A percentile compares a stretch with the other conserved stretches of the same genome.
phyloP scores from a whole-genome alignment of 2,329 filamentous ascomycete species.

The Fusarium verrucosum region DNA sequence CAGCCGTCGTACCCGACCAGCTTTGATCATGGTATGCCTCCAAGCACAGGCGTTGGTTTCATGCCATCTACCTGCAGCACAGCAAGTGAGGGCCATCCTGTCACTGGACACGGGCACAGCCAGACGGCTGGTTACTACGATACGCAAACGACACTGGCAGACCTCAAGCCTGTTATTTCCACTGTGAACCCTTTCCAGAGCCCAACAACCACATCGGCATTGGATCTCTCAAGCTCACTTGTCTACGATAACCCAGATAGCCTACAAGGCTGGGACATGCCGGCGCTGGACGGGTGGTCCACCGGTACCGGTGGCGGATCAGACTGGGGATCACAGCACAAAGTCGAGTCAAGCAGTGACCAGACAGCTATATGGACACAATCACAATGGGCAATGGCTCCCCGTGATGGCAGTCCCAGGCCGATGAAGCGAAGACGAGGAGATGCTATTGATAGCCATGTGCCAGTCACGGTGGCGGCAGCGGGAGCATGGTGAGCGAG shows the following conservation, averaged over 20 bases:
- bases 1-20: conserved; percentile 57
- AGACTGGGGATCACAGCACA: conserved; percentile 49
- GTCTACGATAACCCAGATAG: conserved; percentile 49
- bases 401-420: conserved; percentile 50
- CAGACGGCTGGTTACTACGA: conserved; percentile 47
- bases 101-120: conserved; percentile 39
- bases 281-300: conserved; percentile 50
- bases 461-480: conserved; percentile 46
- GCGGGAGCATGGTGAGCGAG: conserved; percentile 45
- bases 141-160: conserved; percentile 45
- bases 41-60: conserved; percentile 46
- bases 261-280: conserved; percentile 53
- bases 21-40: conserved; percentile 54
- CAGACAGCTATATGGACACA: conserved; percentile 50
- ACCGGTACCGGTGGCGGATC: conserved; percentile 41
- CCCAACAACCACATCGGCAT: conserved; percentile 41
- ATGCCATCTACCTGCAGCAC: conserved; percentile 45
- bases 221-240: conserved; percentile 48
- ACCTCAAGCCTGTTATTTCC: conserved; percentile 50
- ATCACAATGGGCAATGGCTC: conserved; percentile 49
- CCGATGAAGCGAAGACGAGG: conserved; percentile 51
- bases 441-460: conserved; percentile 47
- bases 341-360: conserved; percentile 45
- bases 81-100: conserved; percentile 40
- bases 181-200: conserved; percentile 45